These are phyloP conservation scores for Boletellus ananas DNA, from an alignment of 768 basidiomycete genomes.

Conservation along the genomic window DNA sequence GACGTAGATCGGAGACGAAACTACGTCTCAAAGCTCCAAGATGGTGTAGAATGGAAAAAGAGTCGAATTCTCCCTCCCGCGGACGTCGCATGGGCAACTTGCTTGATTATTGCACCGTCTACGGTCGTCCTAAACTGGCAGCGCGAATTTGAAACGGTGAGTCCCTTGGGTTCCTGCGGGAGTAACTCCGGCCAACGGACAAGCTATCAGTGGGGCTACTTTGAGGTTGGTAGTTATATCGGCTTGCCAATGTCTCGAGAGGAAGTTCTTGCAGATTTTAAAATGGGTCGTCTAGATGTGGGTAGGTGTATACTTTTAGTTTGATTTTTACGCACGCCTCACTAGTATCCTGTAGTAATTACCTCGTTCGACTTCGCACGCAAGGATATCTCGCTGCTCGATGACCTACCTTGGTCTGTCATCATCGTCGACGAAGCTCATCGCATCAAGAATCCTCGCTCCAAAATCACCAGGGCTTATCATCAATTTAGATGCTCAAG, in stretches of 20 bases:
- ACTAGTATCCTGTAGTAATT: constrained; percentile 50
- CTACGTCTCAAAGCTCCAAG: constrained; percentile 65
- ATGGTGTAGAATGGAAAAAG: constrained; percentile 50
- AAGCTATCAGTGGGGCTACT: constrained; percentile 80
- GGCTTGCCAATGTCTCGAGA: constrained; percentile 50
- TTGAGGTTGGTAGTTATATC: constrained; percentile 76
- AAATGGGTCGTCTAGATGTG: constrained; percentile 78
- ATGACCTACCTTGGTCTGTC: constrained; percentile 66
- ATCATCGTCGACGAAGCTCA: constrained; percentile 90
- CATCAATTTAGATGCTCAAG: constrained; percentile 60
- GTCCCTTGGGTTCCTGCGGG: constrained; percentile 9
- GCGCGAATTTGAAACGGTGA: constrained; percentile 78
- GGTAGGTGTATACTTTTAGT: constrained; percentile 42
- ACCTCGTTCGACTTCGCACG: constrained; percentile 76
- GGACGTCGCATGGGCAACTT: constrained; percentile 78
- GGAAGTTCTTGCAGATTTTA: constrained; percentile 65
- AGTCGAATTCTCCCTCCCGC: constrained; percentile 57
- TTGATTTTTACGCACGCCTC: neutral
- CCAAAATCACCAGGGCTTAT: constrained; percentile 65
- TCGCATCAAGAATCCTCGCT: constrained; percentile 73
- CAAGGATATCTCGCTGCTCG: constrained; percentile 63
- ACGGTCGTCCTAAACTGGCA: constrained; percentile 88
- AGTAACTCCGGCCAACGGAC: neutral
- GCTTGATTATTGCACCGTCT: constrained; percentile 82
- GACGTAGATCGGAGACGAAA: constrained; percentile 67